Evolutionary conservation across 2,329 filamentous ascomycete species (phyloP).

Genomic region (Plenodomus tracheiphilus): DNA sequence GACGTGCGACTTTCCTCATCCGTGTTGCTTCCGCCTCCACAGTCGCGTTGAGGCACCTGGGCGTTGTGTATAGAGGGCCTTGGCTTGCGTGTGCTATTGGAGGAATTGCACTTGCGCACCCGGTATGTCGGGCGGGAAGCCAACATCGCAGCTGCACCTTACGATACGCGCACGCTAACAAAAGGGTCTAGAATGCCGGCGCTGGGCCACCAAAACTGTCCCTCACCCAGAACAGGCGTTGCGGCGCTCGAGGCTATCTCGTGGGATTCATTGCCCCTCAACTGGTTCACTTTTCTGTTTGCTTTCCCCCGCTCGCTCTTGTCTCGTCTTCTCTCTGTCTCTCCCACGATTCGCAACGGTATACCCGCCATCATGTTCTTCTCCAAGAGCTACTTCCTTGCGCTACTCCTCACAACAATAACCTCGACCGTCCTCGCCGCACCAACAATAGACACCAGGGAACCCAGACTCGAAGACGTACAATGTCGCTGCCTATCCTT

Average conservation of each 20-base stretch:
- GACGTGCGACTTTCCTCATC: background rate
- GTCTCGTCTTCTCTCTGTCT: too few relatives aligned
- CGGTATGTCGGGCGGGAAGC: background rate
- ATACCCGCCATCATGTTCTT: background rate
- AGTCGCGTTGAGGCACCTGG: background rate
- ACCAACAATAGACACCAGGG: constrained; percentile 2
- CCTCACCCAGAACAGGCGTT: background rate
- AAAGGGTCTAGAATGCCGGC: background rate
- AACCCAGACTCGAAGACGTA: constrained; percentile 19
- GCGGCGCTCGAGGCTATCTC: too few relatives aligned
- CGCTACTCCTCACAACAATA: background rate
- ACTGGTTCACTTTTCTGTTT: too few relatives aligned
- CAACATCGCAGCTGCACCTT: background rate
- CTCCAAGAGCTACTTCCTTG: background rate
- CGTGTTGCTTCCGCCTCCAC: background rate
- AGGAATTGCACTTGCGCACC: background rate
- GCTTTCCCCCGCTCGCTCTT: too few relatives aligned
- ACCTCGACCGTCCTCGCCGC: constrained; percentile 8
- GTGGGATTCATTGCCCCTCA: too few relatives aligned
- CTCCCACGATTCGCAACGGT: too few relatives aligned
- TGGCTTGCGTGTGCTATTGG: background rate
- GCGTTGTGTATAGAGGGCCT: too few relatives aligned
- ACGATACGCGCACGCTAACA: background rate
- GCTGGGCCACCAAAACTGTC: background rate
- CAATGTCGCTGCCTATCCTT: constrained; percentile 33